These are phyloP conservation scores for Pleurostoma richardsiae DNA, from an alignment of 2,329 filamentous ascomycete species.

Conservation along the genomic window DNA sequence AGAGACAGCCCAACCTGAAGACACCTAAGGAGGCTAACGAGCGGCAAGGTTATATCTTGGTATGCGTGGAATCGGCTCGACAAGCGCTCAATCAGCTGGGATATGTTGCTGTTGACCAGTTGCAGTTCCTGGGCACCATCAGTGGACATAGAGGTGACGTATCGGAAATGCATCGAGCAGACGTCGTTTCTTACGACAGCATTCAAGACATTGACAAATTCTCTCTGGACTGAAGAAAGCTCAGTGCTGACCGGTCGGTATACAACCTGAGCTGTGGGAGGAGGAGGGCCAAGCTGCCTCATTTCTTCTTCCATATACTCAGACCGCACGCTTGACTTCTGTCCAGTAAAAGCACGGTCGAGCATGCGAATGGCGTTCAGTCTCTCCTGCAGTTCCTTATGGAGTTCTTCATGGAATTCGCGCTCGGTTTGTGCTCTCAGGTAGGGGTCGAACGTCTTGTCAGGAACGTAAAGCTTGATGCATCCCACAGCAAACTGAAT, in stretches of 20 bases:
- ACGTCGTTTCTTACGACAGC: slow-evolving; percentile 48
- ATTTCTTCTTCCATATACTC: slow-evolving; percentile 60
- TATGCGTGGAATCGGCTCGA: slow-evolving; percentile 69
- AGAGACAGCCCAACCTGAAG: slow-evolving; percentile 72
- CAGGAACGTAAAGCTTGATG: slow-evolving; percentile 77
- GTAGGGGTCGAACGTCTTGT: slow-evolving; percentile 80
- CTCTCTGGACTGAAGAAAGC: slow-evolving; percentile 69
- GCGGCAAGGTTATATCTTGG: slow-evolving; percentile 75
- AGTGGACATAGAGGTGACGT: slow-evolving; percentile 20
- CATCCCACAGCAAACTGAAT: slow-evolving; percentile 69
- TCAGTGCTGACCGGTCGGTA: slow-evolving; percentile 67
- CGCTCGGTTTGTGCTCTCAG: slow-evolving; percentile 62
- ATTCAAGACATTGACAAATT: slow-evolving; percentile 74
- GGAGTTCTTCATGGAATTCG: slow-evolving; percentile 50
- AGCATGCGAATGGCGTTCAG: slow-evolving; percentile 60
- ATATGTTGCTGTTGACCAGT: slow-evolving; percentile 52
- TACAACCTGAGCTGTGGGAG: slow-evolving; percentile 58
- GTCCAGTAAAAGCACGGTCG: slow-evolving; percentile 62
- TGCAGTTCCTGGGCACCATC: slow-evolving; percentile 37
- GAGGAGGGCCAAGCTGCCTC: slow-evolving; percentile 57
- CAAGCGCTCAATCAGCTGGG: slow-evolving; percentile 66
- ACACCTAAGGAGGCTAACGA: slow-evolving; percentile 74
- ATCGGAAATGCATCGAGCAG: slow-evolving; percentile 27
- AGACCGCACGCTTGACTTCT: slow-evolving; percentile 62
- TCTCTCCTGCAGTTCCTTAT: slow-evolving; percentile 47